Conservation (phyloP, 139 green algal species). For the Closterium sp. region DNA sequence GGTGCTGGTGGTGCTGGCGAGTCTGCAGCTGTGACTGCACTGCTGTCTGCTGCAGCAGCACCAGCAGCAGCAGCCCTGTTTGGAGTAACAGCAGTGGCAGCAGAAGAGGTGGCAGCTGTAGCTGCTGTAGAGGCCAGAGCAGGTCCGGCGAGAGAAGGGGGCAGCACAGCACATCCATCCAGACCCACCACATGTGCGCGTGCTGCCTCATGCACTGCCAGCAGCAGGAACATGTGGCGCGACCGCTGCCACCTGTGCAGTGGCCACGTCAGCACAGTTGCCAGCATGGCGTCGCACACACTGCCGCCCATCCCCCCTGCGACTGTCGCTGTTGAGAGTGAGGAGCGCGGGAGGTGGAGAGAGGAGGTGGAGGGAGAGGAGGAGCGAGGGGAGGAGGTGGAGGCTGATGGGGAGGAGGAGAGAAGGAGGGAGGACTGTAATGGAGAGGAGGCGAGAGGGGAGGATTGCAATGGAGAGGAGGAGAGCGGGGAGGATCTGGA, state of each 20-base stretch:
- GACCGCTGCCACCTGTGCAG: slow-evolving; percentile 3
- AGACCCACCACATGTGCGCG: neutral
- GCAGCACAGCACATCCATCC: neutral
- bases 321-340: neutral
- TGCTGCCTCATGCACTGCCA: slow-evolving; percentile 2
- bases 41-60: neutral
- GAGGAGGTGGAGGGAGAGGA: neutral
- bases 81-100: neutral
- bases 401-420: neutral
- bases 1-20: neutral
- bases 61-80: neutral
- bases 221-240: neutral
- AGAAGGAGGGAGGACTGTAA: neutral
- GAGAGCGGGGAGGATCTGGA: neutral
- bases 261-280: slow-evolving; percentile 7
- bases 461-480: neutral
- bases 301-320: slow-evolving; percentile 8
- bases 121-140: neutral
- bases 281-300: neutral
- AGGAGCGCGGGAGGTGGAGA: neutral
- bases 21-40: neutral
- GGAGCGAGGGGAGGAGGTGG: neutral
- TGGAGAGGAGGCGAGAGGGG: neutral
- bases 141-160: neutral
- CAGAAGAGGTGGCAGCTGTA: neutral